phyloP scores from a whole-genome alignment of 768 basidiomycete species.

The Xanthoconium stramineum region DNA sequence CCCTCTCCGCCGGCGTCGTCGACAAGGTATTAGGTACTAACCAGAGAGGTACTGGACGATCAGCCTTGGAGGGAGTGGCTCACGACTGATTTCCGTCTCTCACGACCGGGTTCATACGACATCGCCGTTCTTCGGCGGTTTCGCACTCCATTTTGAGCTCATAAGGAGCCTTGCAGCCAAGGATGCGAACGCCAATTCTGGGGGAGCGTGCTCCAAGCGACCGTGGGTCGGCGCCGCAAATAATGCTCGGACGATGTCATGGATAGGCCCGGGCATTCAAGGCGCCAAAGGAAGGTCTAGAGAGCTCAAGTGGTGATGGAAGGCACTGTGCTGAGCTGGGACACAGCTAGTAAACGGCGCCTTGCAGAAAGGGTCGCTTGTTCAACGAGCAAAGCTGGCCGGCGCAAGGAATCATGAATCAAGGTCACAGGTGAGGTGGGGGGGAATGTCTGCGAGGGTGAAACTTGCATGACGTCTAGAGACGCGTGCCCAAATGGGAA shows the following conservation, averaged over 20 bases:
- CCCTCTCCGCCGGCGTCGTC: conserved; percentile 88
- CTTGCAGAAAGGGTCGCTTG: conserved; percentile 20
- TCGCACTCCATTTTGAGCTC: conserved; percentile 70
- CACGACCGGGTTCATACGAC: conserved; percentile 61
- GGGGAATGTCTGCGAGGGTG: no score
- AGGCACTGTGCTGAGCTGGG: conserved; percentile 28
- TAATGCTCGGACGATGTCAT: conserved; percentile 56
- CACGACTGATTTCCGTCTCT: conserved; percentile 46
- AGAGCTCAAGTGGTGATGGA: conserved; percentile 19
- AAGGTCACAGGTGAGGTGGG: conserved; percentile 55
- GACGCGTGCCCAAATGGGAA: no score
- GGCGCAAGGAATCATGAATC: conserved; percentile 52
- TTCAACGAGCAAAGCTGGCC: conserved; percentile 31
- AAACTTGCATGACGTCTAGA: no score
- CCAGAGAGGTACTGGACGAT: conserved; percentile 86
- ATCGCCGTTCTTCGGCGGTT: conserved; percentile 48
- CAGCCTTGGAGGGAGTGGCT: conserved; percentile 43
- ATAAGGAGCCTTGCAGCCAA: conserved; percentile 63
- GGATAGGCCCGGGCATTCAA: conserved; percentile 77
- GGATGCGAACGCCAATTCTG: conserved; percentile 46
- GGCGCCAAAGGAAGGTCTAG: conserved; percentile 60
- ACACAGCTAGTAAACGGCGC: conserved; percentile 20
- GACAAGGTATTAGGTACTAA: conserved; percentile 51
- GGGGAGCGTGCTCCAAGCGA: conserved; percentile 63
- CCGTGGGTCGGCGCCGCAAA: conserved; percentile 80